Base-by-base conservation (phyloP, 331 rosid genomes). In the Prunus yedoensis region DNA sequence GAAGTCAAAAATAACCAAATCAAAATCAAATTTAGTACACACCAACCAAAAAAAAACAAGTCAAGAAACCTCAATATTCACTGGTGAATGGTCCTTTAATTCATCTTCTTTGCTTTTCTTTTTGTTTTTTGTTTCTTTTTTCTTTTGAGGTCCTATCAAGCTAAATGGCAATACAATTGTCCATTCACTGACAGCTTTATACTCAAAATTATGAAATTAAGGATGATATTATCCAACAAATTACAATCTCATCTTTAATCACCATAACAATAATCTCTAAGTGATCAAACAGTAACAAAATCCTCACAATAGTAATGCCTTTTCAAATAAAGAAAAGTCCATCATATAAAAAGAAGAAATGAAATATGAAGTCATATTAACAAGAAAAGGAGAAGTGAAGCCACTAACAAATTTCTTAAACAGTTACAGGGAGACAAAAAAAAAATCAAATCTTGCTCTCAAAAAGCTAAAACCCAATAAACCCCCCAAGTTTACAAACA, bases 381-480 rank as follows among this genome's bases (percentile, higher is more conserved):
- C 13, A 27, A 30, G 12, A 30, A 62, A 62, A 15, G 5, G 67
- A 18, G 12, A 32, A 62, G 21, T 4, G 15, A 47, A 67, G 52
- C 57, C 21, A 21, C 11, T 21, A 46, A 23, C 21, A 56, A 25
- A 43, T 23, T 2, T 12, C 45, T 6, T 3, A 53, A 30, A 71
- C 20, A 1, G 35, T 3, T 13, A 35, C 8, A 57, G 27, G 35
- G 38, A 35, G 8, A 8, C 15, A 23, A 71, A 70, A 9, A 69
- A 50, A 69, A 53, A 23, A 70, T 20, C 20, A 71, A 38, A 56
- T 28, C 46, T 38, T 71, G 7, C 65, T 45, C 65, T 45, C 30
- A 45, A 21, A 60, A 51, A 10, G 30, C 47, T 73, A 46, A 73
- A 73, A 71, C 30, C 59, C 20, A 60, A 60, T 27, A 46, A n/a